These are phyloP conservation scores for Lachnellula cervina DNA, from an alignment of 2,329 filamentous ascomycete genomes.

Conservation along the genomic window DNA sequence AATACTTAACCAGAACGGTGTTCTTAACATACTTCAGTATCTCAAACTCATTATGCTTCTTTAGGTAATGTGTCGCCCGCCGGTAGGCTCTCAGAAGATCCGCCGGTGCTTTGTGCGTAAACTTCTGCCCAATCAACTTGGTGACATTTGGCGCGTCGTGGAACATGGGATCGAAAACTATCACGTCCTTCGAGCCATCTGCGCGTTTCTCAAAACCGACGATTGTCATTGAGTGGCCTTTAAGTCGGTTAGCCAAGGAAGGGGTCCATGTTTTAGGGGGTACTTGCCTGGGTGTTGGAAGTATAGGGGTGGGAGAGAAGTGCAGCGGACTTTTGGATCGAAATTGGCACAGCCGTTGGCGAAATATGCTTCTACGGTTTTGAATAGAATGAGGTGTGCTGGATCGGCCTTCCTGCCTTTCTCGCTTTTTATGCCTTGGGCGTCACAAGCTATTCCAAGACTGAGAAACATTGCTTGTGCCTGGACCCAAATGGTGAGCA, in stretches of 20 bases:
- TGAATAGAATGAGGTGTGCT: constrained; percentile 47
- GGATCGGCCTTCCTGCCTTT: constrained; percentile 34
- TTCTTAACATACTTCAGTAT: constrained; percentile 57
- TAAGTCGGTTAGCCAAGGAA: constrained; percentile 1
- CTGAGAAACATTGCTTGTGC: constrained; percentile 73
- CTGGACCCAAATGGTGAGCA: constrained; percentile 36
- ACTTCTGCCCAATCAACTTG: constrained; percentile 48
- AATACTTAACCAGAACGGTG: not conserved
- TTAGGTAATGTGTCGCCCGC: constrained; percentile 61
- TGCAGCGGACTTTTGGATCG: constrained; percentile 61
- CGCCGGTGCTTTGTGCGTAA: constrained; percentile 43
- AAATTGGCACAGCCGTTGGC: constrained; percentile 45
- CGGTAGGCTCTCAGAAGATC: constrained; percentile 68
- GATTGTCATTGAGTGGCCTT: constrained; percentile 85
- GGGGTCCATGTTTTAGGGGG: not conserved
- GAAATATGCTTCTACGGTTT: constrained; percentile 72
- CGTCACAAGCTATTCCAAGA: constrained; percentile 62
- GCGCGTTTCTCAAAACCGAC: constrained; percentile 71
- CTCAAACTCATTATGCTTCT: constrained; percentile 73
- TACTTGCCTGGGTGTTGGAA: constrained; percentile 70
- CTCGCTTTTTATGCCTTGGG: constrained; percentile 52
- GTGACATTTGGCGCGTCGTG: constrained; percentile 61
- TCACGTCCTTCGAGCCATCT: constrained; percentile 61
- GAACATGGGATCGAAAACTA: constrained; percentile 88
- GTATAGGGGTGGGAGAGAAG: constrained; percentile 77